phyloP scores from a whole-genome alignment of 352 stramenopile species.

The Paralagenidium karlingii region DNA sequence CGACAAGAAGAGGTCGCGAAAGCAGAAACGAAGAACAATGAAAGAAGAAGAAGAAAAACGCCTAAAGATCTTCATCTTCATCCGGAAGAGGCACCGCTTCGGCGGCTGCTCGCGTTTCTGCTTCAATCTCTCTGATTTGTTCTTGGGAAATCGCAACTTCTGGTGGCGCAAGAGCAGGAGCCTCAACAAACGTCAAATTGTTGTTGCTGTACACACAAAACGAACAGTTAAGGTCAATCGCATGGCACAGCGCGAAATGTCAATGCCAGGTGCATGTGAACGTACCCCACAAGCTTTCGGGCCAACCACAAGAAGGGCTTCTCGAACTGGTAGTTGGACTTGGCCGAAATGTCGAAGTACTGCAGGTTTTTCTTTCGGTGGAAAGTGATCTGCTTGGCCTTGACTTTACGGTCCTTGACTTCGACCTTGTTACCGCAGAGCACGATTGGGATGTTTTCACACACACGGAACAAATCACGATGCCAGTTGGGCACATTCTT shows the following conservation, averaged over 20 bases:
- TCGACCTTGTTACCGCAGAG: constrained; percentile 99
- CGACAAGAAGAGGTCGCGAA: too few species aligned
- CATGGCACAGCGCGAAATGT: too few species aligned
- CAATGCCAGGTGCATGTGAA: constrained; percentile 2
- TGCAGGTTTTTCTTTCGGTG: constrained; percentile 99
- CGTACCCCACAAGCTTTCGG: constrained; percentile 94
- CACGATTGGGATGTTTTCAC: constrained; percentile 99
- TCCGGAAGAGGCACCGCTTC: constrained; percentile 91
- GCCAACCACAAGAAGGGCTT: constrained; percentile 99
- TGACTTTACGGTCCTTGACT: constrained; percentile 99
- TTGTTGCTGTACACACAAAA: constrained; percentile 74
- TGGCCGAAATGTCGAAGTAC: constrained; percentile 99
- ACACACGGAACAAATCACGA: constrained; percentile 98
- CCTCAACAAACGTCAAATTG: constrained; percentile 97
- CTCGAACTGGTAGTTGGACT: constrained; percentile 99
- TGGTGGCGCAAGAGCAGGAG: constrained; percentile 91
- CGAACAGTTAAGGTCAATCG: constrained; percentile 1
- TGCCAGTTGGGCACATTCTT: constrained; percentile 99
- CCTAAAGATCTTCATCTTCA: constrained; percentile 95
- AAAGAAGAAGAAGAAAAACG: too few species aligned
- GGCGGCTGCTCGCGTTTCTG: constrained; percentile 83
- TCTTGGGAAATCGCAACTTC: constrained; percentile 93
- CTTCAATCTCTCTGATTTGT: constrained; percentile 88
- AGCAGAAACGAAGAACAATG: too few species aligned
- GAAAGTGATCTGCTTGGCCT: constrained; percentile 99